Evolutionary conservation across 2,329 filamentous ascomycete genomes (phyloP), one percentile per base, ranked within the genome.

Genomic region (Penicillium palitans): DNA sequence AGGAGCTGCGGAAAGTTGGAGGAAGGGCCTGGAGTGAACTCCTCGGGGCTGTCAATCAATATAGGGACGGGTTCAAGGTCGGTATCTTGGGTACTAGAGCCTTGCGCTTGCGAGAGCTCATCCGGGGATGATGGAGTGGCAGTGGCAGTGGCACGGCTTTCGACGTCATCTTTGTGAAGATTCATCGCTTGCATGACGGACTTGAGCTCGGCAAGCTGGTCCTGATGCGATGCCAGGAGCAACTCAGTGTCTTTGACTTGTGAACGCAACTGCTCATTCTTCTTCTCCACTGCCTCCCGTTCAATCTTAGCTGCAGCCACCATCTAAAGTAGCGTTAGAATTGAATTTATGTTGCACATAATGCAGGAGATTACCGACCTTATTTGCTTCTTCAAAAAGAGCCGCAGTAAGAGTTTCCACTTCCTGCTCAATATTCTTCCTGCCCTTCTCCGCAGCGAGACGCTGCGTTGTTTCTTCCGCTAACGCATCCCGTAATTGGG

Each of bases 351-450:
- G 3, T 41, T 1, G n/a, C 25, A 40, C 31, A 33, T 24, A 13
- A 12, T 8, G 17, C 15, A 35, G 8, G n/a, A 25, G 5, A 54
- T 54, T 13, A 72, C 76, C 59, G 72, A 87, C 85, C 76, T 90
- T 93, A 78, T 99, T 98, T 50, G 95, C 95, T 80, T 99, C 93
- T 72, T 98, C 92, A 63, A 99, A 99, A n/a, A 99, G 83, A 29
- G 91, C 92, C 1, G 91, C 87, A 0, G 95, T 98, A 63, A 99
- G 77, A 52, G 87, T 90, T 77, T 98, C 95, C 46, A 99, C 79
- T 75, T 99, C 95, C 66, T 90, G 87, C 74, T 99, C 95, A 31
- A 97, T 96, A 62, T 87, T 87, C 74, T 89, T 90, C 80, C 95
- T 96, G 56, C 91, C 90, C 72, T 85, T 87, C 70, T 93, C 89